Evolutionary conservation across 1,284 basidiomycete genomes (phyloP).

Genomic region (Rhodotorula sp.): DNA sequence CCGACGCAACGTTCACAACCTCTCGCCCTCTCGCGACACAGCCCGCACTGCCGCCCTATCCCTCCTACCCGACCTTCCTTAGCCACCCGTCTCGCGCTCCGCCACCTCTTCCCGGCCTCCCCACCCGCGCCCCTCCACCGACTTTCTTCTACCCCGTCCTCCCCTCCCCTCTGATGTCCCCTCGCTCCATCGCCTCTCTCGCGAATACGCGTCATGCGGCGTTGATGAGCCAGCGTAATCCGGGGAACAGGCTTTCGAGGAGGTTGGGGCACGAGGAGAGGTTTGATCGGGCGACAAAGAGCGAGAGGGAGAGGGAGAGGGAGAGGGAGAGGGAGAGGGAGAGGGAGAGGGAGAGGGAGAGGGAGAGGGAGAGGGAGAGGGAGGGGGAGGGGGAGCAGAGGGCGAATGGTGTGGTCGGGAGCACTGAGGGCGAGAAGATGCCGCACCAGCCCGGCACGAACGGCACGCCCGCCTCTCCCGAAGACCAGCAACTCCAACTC

Average conservation of each 20-base stretch:
- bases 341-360: neutral
- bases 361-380: neutral
- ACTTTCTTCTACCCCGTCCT: conserved; percentile 9
- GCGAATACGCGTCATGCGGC: neutral
- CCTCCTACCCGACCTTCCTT: neutral
- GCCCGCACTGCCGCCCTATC: neutral
- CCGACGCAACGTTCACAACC: no score
- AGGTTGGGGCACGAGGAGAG: conserved; percentile 2
- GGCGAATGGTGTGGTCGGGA: neutral
- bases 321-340: neutral
- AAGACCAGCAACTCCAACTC: neutral
- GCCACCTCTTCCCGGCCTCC: neutral
- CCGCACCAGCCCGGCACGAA: no score
- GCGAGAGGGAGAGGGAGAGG: neutral
- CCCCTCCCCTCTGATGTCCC: conserved; percentile 6
- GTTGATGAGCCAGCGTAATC: neutral
- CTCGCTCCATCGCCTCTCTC: neutral
- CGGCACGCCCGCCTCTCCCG: neutral
- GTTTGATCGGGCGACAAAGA: neutral
- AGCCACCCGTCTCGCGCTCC: neutral
- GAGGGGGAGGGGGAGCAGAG: neutral
- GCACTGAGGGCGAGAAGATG: neutral
- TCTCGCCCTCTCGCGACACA: no score
- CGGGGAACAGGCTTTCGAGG: neutral
- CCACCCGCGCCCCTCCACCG: neutral